A percentile compares a stretch with the other conserved stretches of the same genome.
Evolutionary conservation across 768 basidiomycete species (phyloP).

Genomic region (Lactifluus pinguis): DNA sequence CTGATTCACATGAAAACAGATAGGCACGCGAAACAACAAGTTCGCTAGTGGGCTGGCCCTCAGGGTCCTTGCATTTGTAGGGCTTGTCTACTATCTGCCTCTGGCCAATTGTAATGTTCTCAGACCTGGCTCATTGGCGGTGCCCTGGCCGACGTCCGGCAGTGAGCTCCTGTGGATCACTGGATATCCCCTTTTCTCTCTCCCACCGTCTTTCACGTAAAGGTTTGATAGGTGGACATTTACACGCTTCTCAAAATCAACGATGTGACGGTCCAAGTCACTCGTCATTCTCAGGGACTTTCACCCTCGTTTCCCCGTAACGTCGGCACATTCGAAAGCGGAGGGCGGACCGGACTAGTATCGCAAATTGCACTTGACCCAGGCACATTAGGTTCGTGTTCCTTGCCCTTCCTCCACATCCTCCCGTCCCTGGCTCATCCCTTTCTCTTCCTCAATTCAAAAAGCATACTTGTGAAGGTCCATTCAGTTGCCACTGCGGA

Average conservation of each 20-base stretch:
- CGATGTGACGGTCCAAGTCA: too few species aligned
- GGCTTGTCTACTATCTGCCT: neutral
- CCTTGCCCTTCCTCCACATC: slow-evolving; percentile 16
- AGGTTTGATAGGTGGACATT: too few species aligned
- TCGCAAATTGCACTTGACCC: slow-evolving; percentile 52
- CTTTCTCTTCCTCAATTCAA: slow-evolving; percentile 32
- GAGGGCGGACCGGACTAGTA: too few species aligned
- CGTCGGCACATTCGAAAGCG: too few species aligned
- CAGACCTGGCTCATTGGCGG: slow-evolving; percentile 1
- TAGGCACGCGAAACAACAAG: neutral
- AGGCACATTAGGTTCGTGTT: slow-evolving; percentile 81
- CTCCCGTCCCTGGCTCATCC: slow-evolving; percentile 18
- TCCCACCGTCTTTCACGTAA: too few species aligned
- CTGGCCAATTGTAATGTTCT: neutral
- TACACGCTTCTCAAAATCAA: too few species aligned
- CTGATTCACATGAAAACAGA: neutral
- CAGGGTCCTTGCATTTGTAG: neutral
- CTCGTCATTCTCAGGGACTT: too few species aligned
- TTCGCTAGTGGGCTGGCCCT: neutral
- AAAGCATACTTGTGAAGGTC: slow-evolving; percentile 96
- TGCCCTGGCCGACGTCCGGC: neutral
- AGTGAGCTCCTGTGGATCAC: too few species aligned
- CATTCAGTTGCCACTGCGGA: slow-evolving; percentile 91
- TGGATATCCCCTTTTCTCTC: too few species aligned
- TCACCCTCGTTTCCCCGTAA: too few species aligned